phyloP scores from a whole-genome alignment of 352 stramenopile species.

The Globisporangium nodosum region DNA sequence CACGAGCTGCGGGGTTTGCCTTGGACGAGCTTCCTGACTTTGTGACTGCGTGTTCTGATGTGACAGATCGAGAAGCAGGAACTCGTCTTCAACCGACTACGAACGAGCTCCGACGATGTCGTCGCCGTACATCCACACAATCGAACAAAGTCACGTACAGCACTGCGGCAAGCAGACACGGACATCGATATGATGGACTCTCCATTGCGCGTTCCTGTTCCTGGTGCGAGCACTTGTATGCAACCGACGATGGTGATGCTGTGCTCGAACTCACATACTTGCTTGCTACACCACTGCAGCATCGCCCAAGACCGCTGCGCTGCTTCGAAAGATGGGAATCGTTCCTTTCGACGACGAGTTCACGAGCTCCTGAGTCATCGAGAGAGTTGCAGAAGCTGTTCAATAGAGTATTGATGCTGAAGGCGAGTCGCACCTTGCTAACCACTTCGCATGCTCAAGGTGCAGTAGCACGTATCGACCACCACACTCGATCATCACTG shows the following conservation, averaged over 20 bases:
- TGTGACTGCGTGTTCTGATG: not conserved
- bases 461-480: too few species aligned
- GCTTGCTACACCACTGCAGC: conserved; percentile 1
- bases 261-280: too few species aligned
- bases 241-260: too few species aligned
- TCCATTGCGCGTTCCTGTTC: conserved; percentile 33
- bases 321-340: conserved; percentile 13
- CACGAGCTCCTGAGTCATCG: not conserved
- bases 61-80: conserved; percentile 37
- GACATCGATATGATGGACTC: conserved; percentile 15
- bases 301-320: conserved; percentile 7
- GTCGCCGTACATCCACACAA: not conserved
- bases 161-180: not conserved
- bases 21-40: not conserved
- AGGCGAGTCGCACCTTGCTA: too few species aligned
- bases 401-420: not conserved
- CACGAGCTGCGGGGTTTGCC: not conserved
- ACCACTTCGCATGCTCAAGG: too few species aligned
- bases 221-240: conserved; percentile 20
- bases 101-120: conserved; percentile 3
- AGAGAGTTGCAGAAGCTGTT: not conserved
- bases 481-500: not conserved
- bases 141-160: conserved; percentile 15
- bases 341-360: conserved; percentile 5
- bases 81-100: conserved; percentile 16